Evolutionary conservation across 2,329 filamentous ascomycete genomes (phyloP), one percentile per base, ranked within the genome.

Genomic region (Sporothrix inflata): DNA sequence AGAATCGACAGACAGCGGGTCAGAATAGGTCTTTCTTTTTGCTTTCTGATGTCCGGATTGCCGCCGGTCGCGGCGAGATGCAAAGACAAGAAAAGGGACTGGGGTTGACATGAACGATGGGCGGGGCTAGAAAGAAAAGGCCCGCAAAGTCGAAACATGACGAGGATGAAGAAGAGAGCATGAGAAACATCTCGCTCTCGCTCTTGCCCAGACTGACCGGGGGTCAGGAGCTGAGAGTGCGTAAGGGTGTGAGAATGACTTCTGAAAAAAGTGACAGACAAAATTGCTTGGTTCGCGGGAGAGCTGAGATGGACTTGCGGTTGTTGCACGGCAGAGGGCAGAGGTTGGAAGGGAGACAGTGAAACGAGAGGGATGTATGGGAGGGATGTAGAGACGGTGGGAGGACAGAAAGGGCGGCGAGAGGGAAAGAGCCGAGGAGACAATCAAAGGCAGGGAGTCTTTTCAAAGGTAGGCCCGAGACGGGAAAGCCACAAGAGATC

Each of bases 211-310:
- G 4, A 5, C 42, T 5, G 42, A 16, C 42, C 6, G 42, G 42
- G 42, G 42, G 42, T 47, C 42, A 19, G 16, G 42, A 47, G 42
- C 2, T 19, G 30, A 6, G 30, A 34, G 30, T 34, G 30, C 42
- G 42, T 47, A 47, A 5, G 14, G 42, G 42, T 16, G 12, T 11
- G 42, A 47, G 14, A 47, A 5, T 12, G 42, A 19, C 42, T 19
- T 5, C 12, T 2, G 11, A 45, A 24, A 45, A n/a, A 55, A 24
- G 65, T 53, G 65, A 68, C 47, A 34, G 45, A 68, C 9, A 27
- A 34, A 68, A 68, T 68, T 68, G 65, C 47, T 68, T 68, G 65
- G 65, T 5, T 49, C 45, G 27, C n/a, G 24, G 30, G n/a, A 12
- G 63, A 68, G 65, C 63, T 66, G 63, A 66, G 63, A 49, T 47